Percentiles rank a stretch among this genome's conserved stretches.
phyloP scores from a whole-genome alignment of 352 stramenopile genomes.

The Lagenidium giganteum region DNA sequence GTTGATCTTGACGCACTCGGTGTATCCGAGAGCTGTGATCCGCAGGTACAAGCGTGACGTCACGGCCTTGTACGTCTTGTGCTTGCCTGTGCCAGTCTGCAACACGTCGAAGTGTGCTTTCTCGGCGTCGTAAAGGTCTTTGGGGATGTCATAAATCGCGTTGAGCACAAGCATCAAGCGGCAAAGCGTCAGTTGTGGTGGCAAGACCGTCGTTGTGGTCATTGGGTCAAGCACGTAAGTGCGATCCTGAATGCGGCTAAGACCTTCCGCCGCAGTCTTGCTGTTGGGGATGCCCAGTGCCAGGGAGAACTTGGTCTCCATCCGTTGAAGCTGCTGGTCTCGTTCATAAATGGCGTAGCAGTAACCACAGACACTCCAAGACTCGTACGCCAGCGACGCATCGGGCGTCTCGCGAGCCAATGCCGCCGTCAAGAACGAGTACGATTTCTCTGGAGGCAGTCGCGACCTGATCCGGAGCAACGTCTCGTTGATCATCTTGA shows the following conservation, averaged over 20 bases:
- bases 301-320: slow-evolving; percentile 58
- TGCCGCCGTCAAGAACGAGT: slow-evolving; percentile 40
- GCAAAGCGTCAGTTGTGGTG: slow-evolving; percentile 70
- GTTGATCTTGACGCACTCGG: slow-evolving; percentile 69
- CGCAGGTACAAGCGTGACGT: slow-evolving; percentile 60
- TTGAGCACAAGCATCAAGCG: slow-evolving; percentile 73
- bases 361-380: slow-evolving; percentile 79
- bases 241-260: slow-evolving; percentile 45
- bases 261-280: slow-evolving; percentile 23
- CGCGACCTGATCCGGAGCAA: slow-evolving; percentile 58
- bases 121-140: slow-evolving; percentile 69
- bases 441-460: slow-evolving; percentile 36
- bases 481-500: slow-evolving; percentile 87
- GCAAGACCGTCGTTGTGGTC: slow-evolving; percentile 32
- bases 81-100: slow-evolving; percentile 21
- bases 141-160: slow-evolving; percentile 77
- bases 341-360: slow-evolving; percentile 85
- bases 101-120: slow-evolving; percentile 21
- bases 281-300: slow-evolving; percentile 39
- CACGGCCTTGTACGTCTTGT: slow-evolving; percentile 9
- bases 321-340: slow-evolving; percentile 67
- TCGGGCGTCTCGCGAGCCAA: slow-evolving; percentile 39
- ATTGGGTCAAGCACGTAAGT: slow-evolving; percentile 40
- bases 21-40: slow-evolving; percentile 67
- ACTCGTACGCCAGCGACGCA: slow-evolving; percentile 68